phyloP scores from a whole-genome alignment of 1,139 yeast species.

The Yamadazyma atlantica region DNA sequence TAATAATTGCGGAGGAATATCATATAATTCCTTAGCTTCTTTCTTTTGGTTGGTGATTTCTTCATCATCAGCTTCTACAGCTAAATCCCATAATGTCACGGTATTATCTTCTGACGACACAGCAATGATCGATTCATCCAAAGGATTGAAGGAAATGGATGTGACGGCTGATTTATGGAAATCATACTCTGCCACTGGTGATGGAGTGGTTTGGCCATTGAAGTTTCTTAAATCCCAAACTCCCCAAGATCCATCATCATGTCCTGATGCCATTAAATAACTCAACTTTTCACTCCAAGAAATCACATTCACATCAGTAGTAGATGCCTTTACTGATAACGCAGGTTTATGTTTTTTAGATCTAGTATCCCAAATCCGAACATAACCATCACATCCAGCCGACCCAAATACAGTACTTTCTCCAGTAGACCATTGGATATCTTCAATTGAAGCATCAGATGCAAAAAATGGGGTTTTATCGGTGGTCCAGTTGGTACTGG shows the following conservation, averaged over 20 bases:
- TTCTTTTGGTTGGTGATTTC: slow-evolving; percentile 78
- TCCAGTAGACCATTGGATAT: slow-evolving; percentile 92
- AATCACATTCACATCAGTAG: slow-evolving; percentile 87
- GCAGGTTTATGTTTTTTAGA: slow-evolving; percentile 92
- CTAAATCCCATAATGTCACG: slow-evolving; percentile 94
- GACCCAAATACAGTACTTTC: slow-evolving; percentile 93
- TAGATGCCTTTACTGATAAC: slow-evolving; percentile 78
- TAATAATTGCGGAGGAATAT: slow-evolving; percentile 92
- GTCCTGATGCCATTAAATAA: slow-evolving; percentile 90
- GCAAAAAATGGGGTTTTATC: slow-evolving; percentile 78
- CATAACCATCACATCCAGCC: slow-evolving; percentile 88
- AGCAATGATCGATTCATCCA: slow-evolving; percentile 92
- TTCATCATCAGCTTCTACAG: slow-evolving; percentile 96
- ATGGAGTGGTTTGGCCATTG: slow-evolving; percentile 55
- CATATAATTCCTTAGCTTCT: slow-evolving; percentile 76
- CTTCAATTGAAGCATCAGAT: slow-evolving; percentile 82
- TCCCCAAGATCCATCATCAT: slow-evolving; percentile 96
- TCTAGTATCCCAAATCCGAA: slow-evolving; percentile 96
- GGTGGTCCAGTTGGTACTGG: slow-evolving; percentile 80
- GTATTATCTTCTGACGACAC: slow-evolving; percentile 97
- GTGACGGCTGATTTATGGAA: slow-evolving; percentile 95
- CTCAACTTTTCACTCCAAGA: slow-evolving; percentile 92
- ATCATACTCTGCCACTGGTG: slow-evolving; percentile 88
- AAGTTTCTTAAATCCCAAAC: slow-evolving; percentile 97
- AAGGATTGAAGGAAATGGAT: slow-evolving; percentile 89